These are phyloP conservation scores for Globisporangium okanoganense DNA, from an alignment of 352 stramenopile genomes.

Conservation along the genomic window DNA sequence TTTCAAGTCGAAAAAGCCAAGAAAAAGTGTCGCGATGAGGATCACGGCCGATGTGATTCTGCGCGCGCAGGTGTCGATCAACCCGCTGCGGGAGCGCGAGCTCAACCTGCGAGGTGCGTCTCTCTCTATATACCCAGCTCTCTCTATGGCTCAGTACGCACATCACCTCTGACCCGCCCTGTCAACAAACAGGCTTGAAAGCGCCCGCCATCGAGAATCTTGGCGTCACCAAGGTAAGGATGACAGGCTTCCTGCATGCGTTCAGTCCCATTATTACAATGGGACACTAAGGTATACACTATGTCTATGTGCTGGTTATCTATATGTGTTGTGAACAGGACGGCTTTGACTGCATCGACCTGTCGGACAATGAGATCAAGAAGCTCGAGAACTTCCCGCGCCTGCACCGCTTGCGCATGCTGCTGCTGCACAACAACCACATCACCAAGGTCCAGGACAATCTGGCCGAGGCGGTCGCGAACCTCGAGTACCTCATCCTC, in stretches of 20 bases:
- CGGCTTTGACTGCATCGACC: slow-evolving; percentile 92
- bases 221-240: slow-evolving; percentile 81
- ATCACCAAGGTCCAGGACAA: slow-evolving; percentile 83
- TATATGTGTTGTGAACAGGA: slow-evolving; percentile 42
- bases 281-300: not conserved
- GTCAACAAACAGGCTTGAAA: slow-evolving; percentile 77
- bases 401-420: slow-evolving; percentile 83
- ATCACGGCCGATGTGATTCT: slow-evolving; percentile 88
- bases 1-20: not conserved
- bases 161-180: slow-evolving; percentile 22
- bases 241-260: not conserved
- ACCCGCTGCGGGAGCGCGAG: slow-evolving; percentile 90
- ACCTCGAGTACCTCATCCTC: slow-evolving; percentile 88
- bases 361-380: slow-evolving; percentile 95
- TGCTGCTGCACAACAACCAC: slow-evolving; percentile 93
- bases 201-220: slow-evolving; percentile 92
- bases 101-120: slow-evolving; percentile 86
- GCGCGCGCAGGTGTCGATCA: slow-evolving; percentile 87
- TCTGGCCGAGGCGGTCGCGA: slow-evolving; percentile 71
- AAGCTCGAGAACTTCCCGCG: slow-evolving; percentile 93
- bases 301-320: not conserved
- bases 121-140: not conserved
- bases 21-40: slow-evolving; percentile 48
- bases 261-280: not conserved
- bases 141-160: not conserved